Conservation (phyloP, 1,284 basidiomycete species). For the Phlebopus sp. region DNA sequence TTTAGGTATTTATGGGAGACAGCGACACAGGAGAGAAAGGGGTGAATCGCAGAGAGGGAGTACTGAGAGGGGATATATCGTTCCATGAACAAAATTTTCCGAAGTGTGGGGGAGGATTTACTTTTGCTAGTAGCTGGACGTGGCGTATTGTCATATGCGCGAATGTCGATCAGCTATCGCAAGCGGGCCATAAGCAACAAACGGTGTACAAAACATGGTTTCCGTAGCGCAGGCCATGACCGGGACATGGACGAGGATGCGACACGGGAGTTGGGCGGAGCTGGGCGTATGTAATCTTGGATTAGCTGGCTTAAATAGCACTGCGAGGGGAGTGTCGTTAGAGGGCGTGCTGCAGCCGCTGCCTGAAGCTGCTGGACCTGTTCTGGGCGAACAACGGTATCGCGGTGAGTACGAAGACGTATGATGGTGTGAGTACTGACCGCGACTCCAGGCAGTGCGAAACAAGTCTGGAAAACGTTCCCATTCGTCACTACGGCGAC, state of each 20-base stretch:
- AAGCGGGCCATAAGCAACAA: not conserved
- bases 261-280: conserved; percentile 12
- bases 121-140: conserved; percentile 1
- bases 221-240: conserved; percentile 2
- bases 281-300: conserved; percentile 15
- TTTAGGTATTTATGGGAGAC: too few species aligned
- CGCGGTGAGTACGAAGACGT: conserved; percentile 3
- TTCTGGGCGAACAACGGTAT: not conserved
- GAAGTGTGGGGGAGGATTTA: not conserved
- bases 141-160: conserved; percentile 2
- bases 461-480: conserved; percentile 12
- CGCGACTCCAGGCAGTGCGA: conserved; percentile 17
- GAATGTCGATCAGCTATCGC: conserved; percentile 7
- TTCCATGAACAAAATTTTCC: conserved; percentile 3
- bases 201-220: conserved; percentile 1
- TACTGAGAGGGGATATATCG: conserved; percentile 1
- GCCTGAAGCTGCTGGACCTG: not conserved
- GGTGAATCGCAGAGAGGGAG: too few species aligned
- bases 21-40: too few species aligned
- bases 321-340: not conserved
- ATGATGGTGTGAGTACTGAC: conserved; percentile 9
- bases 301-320: conserved; percentile 11
- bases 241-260: not conserved
- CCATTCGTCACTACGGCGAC: conserved; percentile 21
- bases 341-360: not conserved